Evolutionary conservation across 495 filamentous ascomycete genomes (phyloP), one percentile per base, ranked within the genome.

Genomic region (Neurospora sp.): DNA sequence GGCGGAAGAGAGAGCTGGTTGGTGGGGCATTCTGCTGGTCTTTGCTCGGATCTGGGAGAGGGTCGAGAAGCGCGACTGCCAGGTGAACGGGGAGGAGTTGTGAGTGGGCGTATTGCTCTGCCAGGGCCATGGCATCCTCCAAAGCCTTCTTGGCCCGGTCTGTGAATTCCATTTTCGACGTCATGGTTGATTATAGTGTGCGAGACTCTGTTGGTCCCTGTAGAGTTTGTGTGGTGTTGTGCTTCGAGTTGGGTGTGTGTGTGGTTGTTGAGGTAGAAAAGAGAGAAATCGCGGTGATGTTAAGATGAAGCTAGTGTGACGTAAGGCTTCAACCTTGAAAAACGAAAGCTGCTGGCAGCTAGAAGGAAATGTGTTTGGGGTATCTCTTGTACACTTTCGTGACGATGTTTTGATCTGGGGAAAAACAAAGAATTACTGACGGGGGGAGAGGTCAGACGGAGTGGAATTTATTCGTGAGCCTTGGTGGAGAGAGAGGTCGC

Each of bases 41-140:
- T 81, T 92, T 90, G 39, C 89, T 91, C 71, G 88, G 90, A 78
- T 97, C 93, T 46, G 89, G 84, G 72, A 87, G 87, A 20, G 95
- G 95, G 71, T 97, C 94, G 78, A 98, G 88, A 23, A 99, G 90
- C 11, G 94, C 86, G 69, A 96, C 91, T 38, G 93, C 94, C 44
- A 99, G 88, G 81, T 99, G 96, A 59, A 97, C 78, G 12, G 96
- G 96, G 72, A 92, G 83, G 73, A 97, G 87, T 82, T 99, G 96
- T 12, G 93, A 89, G 84, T 98, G 96, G 7, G 91, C 89, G 77
- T 98, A 95, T 85, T 94, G 89, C 79, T 92, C 89, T 71, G 94
- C 93, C 72, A 97, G 87, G 46, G 86, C 86, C 83, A 92, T 91
- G 79, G 94, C 91, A 81, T 97, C 96, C 73, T 90, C 88, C 79